These are phyloP conservation scores for Botrytis squamosa DNA, from an alignment of 2,329 filamentous ascomycete species.

Conservation along the genomic window DNA sequence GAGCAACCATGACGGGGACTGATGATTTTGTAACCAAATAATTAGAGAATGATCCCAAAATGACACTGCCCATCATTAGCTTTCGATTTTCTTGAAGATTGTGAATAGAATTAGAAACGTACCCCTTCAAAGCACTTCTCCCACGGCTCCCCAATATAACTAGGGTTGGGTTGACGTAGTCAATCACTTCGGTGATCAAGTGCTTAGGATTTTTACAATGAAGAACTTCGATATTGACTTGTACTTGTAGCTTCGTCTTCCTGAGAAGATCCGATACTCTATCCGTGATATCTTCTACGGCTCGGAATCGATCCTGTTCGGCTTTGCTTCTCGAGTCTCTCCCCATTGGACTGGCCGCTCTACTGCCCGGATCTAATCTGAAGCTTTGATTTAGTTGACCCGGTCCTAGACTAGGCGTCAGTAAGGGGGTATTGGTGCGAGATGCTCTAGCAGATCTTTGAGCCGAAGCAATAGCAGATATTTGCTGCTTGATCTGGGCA, in stretches of 20 bases:
- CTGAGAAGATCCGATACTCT: slow-evolving; percentile 80
- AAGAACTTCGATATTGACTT: slow-evolving; percentile 91
- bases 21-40: slow-evolving; percentile 96
- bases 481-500: slow-evolving; percentile 72
- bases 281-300: slow-evolving; percentile 80
- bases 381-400: slow-evolving; percentile 30
- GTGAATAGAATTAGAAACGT: slow-evolving; percentile 39
- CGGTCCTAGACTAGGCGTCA: slow-evolving; percentile 25
- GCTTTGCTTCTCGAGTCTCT: slow-evolving; percentile 54
- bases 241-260: slow-evolving; percentile 89
- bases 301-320: slow-evolving; percentile 77
- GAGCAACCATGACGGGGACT: slow-evolving; percentile 95
- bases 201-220: slow-evolving; percentile 98
- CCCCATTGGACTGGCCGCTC: slow-evolving; percentile 37
- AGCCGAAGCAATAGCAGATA: slow-evolving; percentile 64
- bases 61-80: slow-evolving; percentile 59
- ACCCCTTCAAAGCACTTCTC: slow-evolving; percentile 90
- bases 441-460: slow-evolving; percentile 36
- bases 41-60: slow-evolving; percentile 94
- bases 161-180: slow-evolving; percentile 84
- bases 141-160: slow-evolving; percentile 92
- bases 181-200: slow-evolving; percentile 95
- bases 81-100: slow-evolving; percentile 8
- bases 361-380: slow-evolving; percentile 30
- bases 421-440: slow-evolving; percentile 29